Conservation (phyloP, 306 rosid genomes). For the Cucurbita argyrosperma region DNA sequence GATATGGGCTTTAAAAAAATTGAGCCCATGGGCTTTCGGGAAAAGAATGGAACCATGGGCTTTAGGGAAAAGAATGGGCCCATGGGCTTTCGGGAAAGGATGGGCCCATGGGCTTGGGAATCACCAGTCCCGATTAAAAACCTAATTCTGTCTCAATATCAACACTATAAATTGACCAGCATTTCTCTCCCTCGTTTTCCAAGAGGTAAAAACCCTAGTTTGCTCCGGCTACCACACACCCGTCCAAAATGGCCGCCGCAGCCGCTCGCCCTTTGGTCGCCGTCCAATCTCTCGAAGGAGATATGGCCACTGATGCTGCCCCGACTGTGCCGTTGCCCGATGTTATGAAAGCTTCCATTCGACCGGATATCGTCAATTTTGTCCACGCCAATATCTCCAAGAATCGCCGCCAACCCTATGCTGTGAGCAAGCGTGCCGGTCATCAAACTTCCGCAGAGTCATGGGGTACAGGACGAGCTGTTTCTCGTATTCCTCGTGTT, state of each 20-base stretch:
- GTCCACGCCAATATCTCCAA: slow-evolving; percentile 62
- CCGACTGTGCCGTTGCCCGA: slow-evolving; percentile 40
- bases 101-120: neutral
- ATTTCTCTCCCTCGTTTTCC: neutral
- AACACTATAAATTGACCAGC: neutral
- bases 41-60: neutral
- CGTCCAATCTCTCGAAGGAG: slow-evolving; percentile 57
- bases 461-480: slow-evolving; percentile 92
- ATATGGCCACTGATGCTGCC: slow-evolving; percentile 47
- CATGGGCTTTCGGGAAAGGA: neutral
- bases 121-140: neutral
- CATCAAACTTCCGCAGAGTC: slow-evolving; percentile 89
- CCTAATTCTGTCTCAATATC: neutral
- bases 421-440: slow-evolving; percentile 59
- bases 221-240: neutral
- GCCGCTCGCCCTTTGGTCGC: slow-evolving; percentile 75
- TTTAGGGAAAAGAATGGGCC: neutral
- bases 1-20: too few relatives aligned
- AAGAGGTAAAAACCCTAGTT: slow-evolving; percentile 23
- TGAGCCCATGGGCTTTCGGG: neutral
- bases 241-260: slow-evolving; percentile 40
- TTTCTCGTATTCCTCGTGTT: slow-evolving; percentile 85
- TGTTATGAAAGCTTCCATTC: slow-evolving; percentile 57
- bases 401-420: slow-evolving; percentile 64
- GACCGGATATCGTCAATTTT: slow-evolving; percentile 61